Evolutionary conservation across 2,329 filamentous ascomycete species (phyloP).

Genomic region (Phialophora verrucosa): DNA sequence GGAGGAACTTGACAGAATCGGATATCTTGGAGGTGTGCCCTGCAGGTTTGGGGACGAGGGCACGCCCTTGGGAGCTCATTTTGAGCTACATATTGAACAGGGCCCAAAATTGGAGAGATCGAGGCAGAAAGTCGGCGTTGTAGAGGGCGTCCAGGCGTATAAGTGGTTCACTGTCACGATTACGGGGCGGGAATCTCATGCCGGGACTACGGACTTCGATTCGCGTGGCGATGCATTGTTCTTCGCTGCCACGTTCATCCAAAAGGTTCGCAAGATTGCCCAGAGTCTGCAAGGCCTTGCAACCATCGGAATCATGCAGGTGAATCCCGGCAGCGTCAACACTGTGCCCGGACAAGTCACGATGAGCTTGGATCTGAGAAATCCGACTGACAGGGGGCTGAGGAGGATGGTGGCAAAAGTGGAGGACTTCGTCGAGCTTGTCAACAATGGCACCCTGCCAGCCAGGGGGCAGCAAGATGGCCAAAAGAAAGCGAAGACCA

Average conservation of each 20-base stretch:
- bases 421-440: conserved; percentile 32
- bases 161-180: conserved; percentile 74
- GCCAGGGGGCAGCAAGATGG: background rate
- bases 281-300: conserved; percentile 63
- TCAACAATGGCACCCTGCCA: conserved; percentile 60
- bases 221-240: conserved; percentile 72
- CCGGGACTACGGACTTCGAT: conserved; percentile 73
- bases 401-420: conserved; percentile 27
- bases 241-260: conserved; percentile 70
- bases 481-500: conserved; percentile 1
- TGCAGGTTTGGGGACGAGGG: conserved; percentile 54
- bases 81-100: conserved; percentile 86
- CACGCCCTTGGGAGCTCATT: conserved; percentile 76
- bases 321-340: conserved; percentile 72
- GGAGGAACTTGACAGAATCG: conserved; percentile 70
- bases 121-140: conserved; percentile 69
- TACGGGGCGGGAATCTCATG: conserved; percentile 71
- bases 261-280: conserved; percentile 68
- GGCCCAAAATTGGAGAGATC: conserved; percentile 73
- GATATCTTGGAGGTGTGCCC: conserved; percentile 65
- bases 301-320: conserved; percentile 71
- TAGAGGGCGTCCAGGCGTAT: conserved; percentile 75
- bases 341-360: conserved; percentile 72
- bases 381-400: conserved; percentile 32
- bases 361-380: conserved; percentile 38